Evolutionary conservation across 1,284 basidiomycete genomes (phyloP), one percentile per base, ranked within the genome.

Genomic region (Mycosarcoma maydis): DNA sequence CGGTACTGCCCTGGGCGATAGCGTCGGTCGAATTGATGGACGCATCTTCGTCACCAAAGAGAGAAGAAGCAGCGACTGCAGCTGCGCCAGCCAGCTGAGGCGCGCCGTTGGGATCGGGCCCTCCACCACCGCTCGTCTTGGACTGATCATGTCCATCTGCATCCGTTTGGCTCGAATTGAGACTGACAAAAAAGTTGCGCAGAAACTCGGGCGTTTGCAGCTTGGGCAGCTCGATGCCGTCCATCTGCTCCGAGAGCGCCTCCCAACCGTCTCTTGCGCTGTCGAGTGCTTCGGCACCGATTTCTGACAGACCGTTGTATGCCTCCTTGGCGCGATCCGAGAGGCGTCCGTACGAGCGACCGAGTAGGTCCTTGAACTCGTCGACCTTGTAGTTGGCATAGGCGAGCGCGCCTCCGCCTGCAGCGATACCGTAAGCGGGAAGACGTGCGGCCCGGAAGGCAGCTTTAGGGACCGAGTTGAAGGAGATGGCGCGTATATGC

Each of bases 301-400:
- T 55, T 14, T 61, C 69, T 4, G 72, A 69, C n/a, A 78, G 38
- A 2, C 65, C 65, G n/a, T 49, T 53, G 34, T 62, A 75, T 20
- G 70, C 62, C 7, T 71, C 70, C 20, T 56, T 53, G 34, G 70
- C 69, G 5, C 53, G 27, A 19, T 55, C 69, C 16, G 73, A 72
- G 6, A 65, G 45, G 6, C 46, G 50, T 17, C 55, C 56, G 22
- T 56, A 67, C 0, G 56, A 51, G 32, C 61, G 59, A 27, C 69
- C 72, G 37, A 75, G 45, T 46, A 64, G 45, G 23, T 57, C 62
- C 34, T 67, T 69, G 45, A 75, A 72, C 36, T 77, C 69, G 46
- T 80, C 78, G 14, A 80, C 66, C 57, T 78, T 81, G 67, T 76
- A 77, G 54, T 77, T 78, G 20, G 77, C 73, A 36, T 80, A 78